Percentiles rank a stretch among this genome's conserved stretches.
Evolutionary conservation across 306 rosid genomes (phyloP).

Genomic region (Crotalaria pallida): DNA sequence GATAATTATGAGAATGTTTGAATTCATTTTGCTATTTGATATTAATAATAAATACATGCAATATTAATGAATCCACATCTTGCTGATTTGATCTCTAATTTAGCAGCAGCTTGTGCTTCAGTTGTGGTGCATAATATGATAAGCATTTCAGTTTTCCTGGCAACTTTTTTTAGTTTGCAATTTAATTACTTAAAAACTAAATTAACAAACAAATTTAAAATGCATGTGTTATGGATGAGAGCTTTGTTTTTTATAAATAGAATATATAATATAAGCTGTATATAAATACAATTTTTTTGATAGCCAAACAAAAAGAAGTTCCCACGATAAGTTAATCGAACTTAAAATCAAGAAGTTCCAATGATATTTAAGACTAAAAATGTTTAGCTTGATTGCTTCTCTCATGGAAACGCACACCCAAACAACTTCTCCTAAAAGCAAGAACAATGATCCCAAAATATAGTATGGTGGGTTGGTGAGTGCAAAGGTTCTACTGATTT

Average conservation of each 20-base stretch:
- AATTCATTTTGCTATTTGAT: constrained; percentile 3
- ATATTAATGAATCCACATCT: neutral
- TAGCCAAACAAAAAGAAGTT: too few relatives aligned
- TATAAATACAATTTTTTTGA: neutral
- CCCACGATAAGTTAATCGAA: neutral
- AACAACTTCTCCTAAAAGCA: neutral
- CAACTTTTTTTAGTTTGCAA: neutral
- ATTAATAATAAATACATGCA: neutral
- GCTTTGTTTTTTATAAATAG: neutral
- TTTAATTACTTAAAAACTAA: neutral
- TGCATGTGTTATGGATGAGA: neutral
- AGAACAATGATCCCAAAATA: neutral
- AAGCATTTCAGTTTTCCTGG: constrained; percentile 4
- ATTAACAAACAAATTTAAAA: neutral
- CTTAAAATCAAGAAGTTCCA: neutral
- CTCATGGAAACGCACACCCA: neutral
- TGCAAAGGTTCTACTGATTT: neutral
- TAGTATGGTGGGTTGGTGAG: neutral
- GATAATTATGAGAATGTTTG: neutral
- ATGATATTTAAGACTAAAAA: neutral
- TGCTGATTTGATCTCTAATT: neutral
- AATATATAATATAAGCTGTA: neutral
- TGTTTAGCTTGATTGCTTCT: neutral
- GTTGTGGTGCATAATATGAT: neutral
- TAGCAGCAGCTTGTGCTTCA: neutral